Evolutionary conservation across 805 yeast species (phyloP).

Genomic region (Candida silvicultrix): DNA sequence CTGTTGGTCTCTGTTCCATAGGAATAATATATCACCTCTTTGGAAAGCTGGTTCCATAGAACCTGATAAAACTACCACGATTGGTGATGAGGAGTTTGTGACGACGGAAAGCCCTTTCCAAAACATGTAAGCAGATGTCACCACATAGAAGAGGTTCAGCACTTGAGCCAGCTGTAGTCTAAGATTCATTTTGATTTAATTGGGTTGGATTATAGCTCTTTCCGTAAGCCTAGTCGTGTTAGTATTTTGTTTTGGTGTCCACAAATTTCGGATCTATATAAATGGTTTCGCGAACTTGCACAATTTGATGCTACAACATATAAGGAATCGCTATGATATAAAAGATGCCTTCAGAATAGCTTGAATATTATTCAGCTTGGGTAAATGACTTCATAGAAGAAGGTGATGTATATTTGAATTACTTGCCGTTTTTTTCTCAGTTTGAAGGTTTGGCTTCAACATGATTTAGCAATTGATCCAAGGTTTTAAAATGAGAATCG

Average conservation of each 20-base stretch:
- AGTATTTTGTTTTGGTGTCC: background rate
- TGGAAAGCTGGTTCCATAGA: constrained; percentile 99
- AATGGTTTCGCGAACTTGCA: background rate
- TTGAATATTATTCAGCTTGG: no score
- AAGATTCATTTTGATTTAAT: constrained; percentile 52
- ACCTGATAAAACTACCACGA: constrained; percentile 95
- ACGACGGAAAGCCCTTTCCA: constrained; percentile 80
- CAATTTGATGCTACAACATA: background rate
- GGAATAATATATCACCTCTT: constrained; percentile 87
- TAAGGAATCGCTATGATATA: no score
- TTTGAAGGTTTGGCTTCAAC: background rate
- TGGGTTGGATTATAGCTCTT: no score
- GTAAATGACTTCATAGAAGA: no score
- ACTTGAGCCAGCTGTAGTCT: constrained; percentile 59
- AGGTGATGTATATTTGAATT: no score
- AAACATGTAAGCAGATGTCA: constrained; percentile 84
- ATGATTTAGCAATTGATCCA: background rate
- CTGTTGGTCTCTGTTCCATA: constrained; percentile 75
- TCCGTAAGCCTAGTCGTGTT: background rate
- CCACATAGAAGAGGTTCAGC: constrained; percentile 68
- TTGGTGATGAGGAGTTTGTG: constrained; percentile 83
- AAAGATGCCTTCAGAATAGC: no score
- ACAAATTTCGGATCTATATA: background rate
- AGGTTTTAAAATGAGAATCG: constrained; percentile 4
- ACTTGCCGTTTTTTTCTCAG: background rate